These are phyloP conservation scores for Nicotiana paniculata DNA, from an alignment of 257 asterid genomes.

Conservation along the genomic window DNA sequence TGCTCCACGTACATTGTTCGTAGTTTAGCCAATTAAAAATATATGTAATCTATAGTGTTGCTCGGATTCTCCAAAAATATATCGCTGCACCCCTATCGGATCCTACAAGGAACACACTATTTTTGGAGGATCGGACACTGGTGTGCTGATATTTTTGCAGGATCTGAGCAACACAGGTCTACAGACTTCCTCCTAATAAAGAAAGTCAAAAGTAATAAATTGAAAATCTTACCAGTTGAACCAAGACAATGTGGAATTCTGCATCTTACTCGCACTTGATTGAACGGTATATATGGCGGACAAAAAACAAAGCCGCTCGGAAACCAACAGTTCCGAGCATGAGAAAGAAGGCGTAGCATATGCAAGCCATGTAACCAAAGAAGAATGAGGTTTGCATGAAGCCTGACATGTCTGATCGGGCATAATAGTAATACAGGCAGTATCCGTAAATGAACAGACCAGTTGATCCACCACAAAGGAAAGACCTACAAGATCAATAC, in stretches of 20 bases:
- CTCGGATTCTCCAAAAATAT: background rate
- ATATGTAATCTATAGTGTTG: background rate
- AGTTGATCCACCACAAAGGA: slow-evolving; percentile 34
- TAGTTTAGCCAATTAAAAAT: background rate
- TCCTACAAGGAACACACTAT: background rate
- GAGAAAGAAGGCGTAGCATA: slow-evolving; percentile 29
- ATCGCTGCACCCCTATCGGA: too few relatives aligned
- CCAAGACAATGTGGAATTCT: background rate
- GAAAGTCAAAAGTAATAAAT: background rate
- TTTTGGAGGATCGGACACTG: background rate
- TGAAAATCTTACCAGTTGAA: background rate
- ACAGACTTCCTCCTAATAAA: background rate
- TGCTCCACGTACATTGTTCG: background rate
- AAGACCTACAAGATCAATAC: slow-evolving; percentile 8
- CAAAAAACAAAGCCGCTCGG: slow-evolving; percentile 26
- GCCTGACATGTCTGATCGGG: slow-evolving; percentile 29
- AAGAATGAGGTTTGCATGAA: slow-evolving; percentile 32
- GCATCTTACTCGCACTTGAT: slow-evolving; percentile 25
- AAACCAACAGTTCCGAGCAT: slow-evolving; percentile 32
- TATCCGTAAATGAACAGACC: slow-evolving; percentile 26
- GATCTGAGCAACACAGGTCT: background rate
- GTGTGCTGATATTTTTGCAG: background rate
- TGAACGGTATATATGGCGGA: slow-evolving; percentile 28
- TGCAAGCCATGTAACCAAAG: slow-evolving; percentile 31
- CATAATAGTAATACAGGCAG: slow-evolving; percentile 26